These are phyloP conservation scores for Barnettozyma sucrosica DNA, from an alignment of 805 yeast species.

Conservation along the genomic window DNA sequence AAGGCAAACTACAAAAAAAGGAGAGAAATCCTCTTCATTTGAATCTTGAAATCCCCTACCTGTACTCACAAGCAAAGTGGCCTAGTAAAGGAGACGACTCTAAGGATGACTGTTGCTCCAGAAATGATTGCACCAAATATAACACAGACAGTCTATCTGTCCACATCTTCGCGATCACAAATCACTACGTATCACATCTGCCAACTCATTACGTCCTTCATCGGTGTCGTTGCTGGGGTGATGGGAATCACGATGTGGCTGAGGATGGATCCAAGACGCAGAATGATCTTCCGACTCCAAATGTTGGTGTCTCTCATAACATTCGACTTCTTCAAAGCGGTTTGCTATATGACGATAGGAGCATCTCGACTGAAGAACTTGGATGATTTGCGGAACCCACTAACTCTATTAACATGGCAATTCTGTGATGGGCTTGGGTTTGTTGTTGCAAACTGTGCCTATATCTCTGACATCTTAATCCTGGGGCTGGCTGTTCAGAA, in stretches of 20 bases:
- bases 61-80: too few relatives aligned
- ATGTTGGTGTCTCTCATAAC: constrained; percentile 14
- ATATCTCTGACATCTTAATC: constrained; percentile 16
- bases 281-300: constrained; percentile 19
- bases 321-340: constrained; percentile 16
- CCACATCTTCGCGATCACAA: not conserved
- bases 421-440: constrained; percentile 20
- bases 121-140: not conserved
- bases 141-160: too few relatives aligned
- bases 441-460: constrained; percentile 8
- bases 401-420: not conserved
- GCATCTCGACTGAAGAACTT: not conserved
- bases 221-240: not conserved
- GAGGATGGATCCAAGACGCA: constrained; percentile 18
- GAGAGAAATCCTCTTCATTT: too few relatives aligned
- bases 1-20: too few relatives aligned
- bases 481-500: constrained; percentile 18
- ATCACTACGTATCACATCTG: not conserved
- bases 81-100: too few relatives aligned
- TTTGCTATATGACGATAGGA: not conserved
- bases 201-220: too few relatives aligned
- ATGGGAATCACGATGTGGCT: constrained; percentile 11
- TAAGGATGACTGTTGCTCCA: too few relatives aligned
- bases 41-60: too few relatives aligned
- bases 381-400: not conserved